A percentile compares a stretch with the other conserved stretches of the same genome.
These are phyloP conservation scores for Purshia tridentata DNA, from an alignment of 306 rosid species.

Conservation along the genomic window DNA sequence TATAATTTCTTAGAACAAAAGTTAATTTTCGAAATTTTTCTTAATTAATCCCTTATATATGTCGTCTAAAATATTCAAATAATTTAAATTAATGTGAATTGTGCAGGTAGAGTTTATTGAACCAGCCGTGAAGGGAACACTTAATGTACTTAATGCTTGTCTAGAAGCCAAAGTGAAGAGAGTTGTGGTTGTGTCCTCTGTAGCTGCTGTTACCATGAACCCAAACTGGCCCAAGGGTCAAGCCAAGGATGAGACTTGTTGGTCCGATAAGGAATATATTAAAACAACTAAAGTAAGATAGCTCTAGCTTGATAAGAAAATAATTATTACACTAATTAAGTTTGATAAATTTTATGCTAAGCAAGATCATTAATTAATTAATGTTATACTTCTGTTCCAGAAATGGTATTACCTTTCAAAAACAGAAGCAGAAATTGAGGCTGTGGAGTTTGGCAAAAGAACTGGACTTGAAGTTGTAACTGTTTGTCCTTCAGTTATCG, in stretches of 20 bases:
- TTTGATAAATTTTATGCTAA: background rate
- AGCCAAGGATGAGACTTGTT: constrained; percentile 33
- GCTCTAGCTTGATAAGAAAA: too few relatives aligned
- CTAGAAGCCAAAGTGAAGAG: constrained; percentile 28
- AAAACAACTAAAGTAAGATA: constrained; percentile 20
- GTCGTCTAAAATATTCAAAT: too few relatives aligned
- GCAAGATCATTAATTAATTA: background rate
- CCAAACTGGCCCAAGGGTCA: constrained; percentile 28
- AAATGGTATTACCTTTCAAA: constrained; percentile 65
- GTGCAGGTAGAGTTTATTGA: constrained; percentile 28
- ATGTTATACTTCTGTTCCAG: constrained; percentile 27
- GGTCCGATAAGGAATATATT: constrained; percentile 36
- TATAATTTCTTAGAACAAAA: too few relatives aligned
- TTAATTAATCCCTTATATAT: background rate
- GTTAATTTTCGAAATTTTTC: too few relatives aligned
- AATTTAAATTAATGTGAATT: too few relatives aligned
- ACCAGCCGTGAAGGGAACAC: constrained; percentile 31
- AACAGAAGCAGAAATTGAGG: constrained; percentile 64
- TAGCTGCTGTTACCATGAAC: constrained; percentile 14
- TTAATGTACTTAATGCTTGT: constrained; percentile 29
- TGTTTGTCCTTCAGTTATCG: constrained; percentile 45
- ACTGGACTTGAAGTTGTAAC: constrained; percentile 45
- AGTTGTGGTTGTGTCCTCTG: constrained; percentile 30
- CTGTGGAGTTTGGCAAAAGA: constrained; percentile 47
- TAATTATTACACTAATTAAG: too few relatives aligned